Evolutionary conservation across 1,284 basidiomycete genomes (phyloP), one percentile per base, ranked within the genome.

Genomic region (Tremellales sp.): DNA sequence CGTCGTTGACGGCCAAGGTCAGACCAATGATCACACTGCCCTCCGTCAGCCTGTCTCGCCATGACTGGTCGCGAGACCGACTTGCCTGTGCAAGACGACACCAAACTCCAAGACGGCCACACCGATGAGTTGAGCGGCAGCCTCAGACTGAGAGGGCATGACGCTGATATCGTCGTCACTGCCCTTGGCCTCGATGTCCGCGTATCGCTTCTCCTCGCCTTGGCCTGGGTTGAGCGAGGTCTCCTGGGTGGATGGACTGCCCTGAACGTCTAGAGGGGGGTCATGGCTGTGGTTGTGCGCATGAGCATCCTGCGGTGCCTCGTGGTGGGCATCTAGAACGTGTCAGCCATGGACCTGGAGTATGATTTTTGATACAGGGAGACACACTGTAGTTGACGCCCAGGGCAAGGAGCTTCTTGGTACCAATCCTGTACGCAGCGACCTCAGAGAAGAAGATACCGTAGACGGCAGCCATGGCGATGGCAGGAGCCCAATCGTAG

Each of bases 371-470:
- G 29, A 31, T 15, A 31, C 10, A 31, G 29, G 6, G 22, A 27
- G 17, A 58, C 62, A 46, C 31, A 58, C 62, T 63, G 58, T 72
- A 72, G 7, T 52, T 51, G 13, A 73, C 45, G 29, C 70, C 70
- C 8, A 68, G 60, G 42, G 54, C 59, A 43, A 51, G 60, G 31
- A 73, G 64, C 46, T 47, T 55, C 22, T 52, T 58, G 81, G 69
- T 62, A 45, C 70, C 73, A 29, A 70, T 56, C 29, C 89, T 82
- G 75, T 90, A 91, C 3, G 91, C 88, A 29, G 89, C 68, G 19
- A 94, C 72, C 72, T 96, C 90, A 49, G 88, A 74, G 61, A 91
- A 80, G 76, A 94, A 94, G 54, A 94, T 88, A 39, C 64, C 57
- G 69, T 90, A 91, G 37, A 93, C 84, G 60, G 86, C 83, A 41